These are phyloP conservation scores for Carnegiea gigantea DNA, from an alignment of 179 eudicot species.

Conservation along the genomic window DNA sequence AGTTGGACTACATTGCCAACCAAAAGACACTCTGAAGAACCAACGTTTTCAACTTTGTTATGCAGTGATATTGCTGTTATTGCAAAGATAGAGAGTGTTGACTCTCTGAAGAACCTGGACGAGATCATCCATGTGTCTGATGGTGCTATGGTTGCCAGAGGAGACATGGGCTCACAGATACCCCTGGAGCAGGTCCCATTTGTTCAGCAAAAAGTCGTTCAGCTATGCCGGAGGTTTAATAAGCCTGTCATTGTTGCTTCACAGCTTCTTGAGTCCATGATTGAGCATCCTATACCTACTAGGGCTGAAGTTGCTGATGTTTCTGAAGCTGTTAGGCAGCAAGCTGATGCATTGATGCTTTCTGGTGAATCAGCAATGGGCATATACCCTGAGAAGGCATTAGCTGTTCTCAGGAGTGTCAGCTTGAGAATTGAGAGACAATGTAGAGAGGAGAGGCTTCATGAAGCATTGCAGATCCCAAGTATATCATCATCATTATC, in stretches of 20 bases:
- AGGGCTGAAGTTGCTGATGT: constrained; percentile 96
- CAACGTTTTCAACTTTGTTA: neutral
- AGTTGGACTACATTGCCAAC: neutral
- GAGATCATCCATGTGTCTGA: constrained; percentile 51
- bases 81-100: constrained; percentile 82
- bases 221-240: constrained; percentile 65
- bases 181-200: constrained; percentile 84
- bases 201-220: constrained; percentile 58
- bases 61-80: constrained; percentile 41
- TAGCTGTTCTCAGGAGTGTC: constrained; percentile 58
- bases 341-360: constrained; percentile 88
- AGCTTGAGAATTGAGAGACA: constrained; percentile 73
- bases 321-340: constrained; percentile 86
- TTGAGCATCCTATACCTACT: constrained; percentile 85
- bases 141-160: constrained; percentile 76
- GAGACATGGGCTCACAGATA: constrained; percentile 86
- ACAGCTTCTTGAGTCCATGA: constrained; percentile 88
- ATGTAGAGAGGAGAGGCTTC: constrained; percentile 55
- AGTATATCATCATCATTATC: constrained; percentile 45
- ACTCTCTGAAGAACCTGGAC: constrained; percentile 65
- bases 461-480: constrained; percentile 27
- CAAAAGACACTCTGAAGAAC: neutral
- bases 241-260: constrained; percentile 92
- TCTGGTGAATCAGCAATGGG: constrained; percentile 95
- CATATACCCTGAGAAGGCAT: constrained; percentile 60